These are phyloP conservation scores for Ogataea nitratoaversa DNA, from an alignment of 805 yeast species.

Conservation along the genomic window DNA sequence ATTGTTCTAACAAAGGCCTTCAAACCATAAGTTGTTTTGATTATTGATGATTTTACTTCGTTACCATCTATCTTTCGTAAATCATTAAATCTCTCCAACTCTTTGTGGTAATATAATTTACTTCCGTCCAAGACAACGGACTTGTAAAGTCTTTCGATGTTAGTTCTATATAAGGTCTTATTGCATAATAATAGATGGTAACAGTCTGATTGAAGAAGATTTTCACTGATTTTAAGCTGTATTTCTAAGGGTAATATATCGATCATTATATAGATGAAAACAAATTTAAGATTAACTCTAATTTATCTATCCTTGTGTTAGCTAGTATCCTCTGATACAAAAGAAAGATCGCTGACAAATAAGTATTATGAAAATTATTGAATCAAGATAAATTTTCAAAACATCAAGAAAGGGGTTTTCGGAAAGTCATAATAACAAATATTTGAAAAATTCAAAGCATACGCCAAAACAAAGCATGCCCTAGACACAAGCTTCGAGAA, in stretches of 20 bases:
- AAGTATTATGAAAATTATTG: too few species aligned
- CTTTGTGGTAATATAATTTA: constrained; percentile 21
- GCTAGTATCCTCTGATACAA: too few species aligned
- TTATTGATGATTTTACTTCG: constrained; percentile 14
- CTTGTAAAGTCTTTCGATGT: constrained; percentile 17
- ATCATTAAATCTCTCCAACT: constrained; percentile 14
- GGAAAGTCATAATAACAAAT: too few species aligned
- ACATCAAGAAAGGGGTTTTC: too few species aligned
- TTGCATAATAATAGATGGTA: constrained; percentile 19
- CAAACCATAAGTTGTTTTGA: constrained; percentile 21
- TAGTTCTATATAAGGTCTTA: constrained; percentile 9
- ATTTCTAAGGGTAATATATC: constrained; percentile 25
- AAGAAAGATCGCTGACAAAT: too few species aligned
- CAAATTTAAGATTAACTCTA: too few species aligned
- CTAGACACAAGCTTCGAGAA: too few species aligned
- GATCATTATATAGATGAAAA: constrained; percentile 22
- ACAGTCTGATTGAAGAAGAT: constrained; percentile 23
- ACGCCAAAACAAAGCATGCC: too few species aligned
- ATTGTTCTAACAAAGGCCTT: constrained; percentile 20
- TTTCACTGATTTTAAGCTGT: constrained; percentile 11
- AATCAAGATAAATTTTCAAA: too few species aligned
- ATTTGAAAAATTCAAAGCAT: too few species aligned
- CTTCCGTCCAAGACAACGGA: constrained; percentile 23
- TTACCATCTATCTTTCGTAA: constrained; percentile 9
- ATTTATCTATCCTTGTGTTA: too few species aligned